A percentile compares a stretch with the other conserved stretches of the same genome.
Evolutionary conservation across 169 alveolate species (phyloP).

Genomic region (Plasmodium billcollinsi): DNA sequence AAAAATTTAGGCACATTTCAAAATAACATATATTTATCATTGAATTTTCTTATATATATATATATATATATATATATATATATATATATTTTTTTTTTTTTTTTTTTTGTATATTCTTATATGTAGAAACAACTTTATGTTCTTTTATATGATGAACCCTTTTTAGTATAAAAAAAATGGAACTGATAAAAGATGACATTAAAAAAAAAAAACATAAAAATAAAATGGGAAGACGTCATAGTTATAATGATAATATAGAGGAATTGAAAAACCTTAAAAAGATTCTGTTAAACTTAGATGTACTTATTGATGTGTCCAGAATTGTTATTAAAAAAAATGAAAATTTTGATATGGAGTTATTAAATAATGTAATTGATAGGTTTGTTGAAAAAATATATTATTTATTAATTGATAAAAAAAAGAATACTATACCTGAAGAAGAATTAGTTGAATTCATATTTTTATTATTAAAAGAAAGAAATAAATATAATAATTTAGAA

Average conservation of each 20-base stretch:
- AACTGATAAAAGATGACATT: too few species aligned
- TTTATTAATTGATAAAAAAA: conserved; percentile 18
- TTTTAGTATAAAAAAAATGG: too few species aligned
- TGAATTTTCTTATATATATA: too few species aligned
- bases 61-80: too few species aligned
- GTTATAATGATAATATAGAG: neutral
- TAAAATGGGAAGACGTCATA: neutral
- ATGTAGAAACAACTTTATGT: too few species aligned
- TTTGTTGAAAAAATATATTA: conserved; percentile 53
- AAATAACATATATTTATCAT: too few species aligned
- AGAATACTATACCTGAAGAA: conserved; percentile 43
- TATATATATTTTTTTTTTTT: too few species aligned
- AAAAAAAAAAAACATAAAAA: too few species aligned
- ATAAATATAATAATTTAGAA: conserved; percentile 2
- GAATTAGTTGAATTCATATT: conserved; percentile 52
- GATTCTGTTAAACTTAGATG: conserved; percentile 17
- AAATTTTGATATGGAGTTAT: conserved; percentile 31
- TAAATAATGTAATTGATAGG: conserved; percentile 55
- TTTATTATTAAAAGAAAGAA: conserved; percentile 35
- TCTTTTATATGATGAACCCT: too few species aligned
- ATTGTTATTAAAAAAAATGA: conserved; percentile 21
- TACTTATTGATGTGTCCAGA: conserved; percentile 42
- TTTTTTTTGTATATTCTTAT: too few species aligned
- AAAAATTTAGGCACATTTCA: too few species aligned
- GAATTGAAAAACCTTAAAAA: conserved; percentile 27